Conservation (phyloP, 805 yeast species). For the Kodamaea lidongshanica region DNA sequence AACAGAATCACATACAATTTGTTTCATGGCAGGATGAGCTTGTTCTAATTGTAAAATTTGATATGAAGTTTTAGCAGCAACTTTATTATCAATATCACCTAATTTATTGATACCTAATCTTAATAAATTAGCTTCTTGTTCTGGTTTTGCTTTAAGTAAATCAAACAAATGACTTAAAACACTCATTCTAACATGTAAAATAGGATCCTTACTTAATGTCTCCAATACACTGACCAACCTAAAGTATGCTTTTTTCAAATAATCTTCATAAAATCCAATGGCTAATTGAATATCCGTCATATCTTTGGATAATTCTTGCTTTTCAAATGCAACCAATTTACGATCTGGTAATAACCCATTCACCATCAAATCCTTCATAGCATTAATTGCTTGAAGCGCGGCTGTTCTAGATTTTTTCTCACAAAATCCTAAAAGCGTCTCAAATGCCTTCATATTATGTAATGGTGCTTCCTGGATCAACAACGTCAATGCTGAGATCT, state of each 20-base stretch:
- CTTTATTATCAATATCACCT: constrained; percentile 89
- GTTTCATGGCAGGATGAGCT: constrained; percentile 94
- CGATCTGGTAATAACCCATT: constrained; percentile 84
- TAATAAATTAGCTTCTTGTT: constrained; percentile 89
- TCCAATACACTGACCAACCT: constrained; percentile 72
- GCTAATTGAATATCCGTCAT: constrained; percentile 49
- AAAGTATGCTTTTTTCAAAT: constrained; percentile 71
- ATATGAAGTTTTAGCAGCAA: constrained; percentile 82
- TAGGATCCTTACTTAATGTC: constrained; percentile 80
- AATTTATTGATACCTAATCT: constrained; percentile 87
- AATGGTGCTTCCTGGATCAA: constrained; percentile 92
- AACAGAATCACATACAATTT: constrained; percentile 69
- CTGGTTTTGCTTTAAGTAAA: constrained; percentile 79
- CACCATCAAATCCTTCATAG: constrained; percentile 80
- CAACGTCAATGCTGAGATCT: constrained; percentile 88
- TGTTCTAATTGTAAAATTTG: constrained; percentile 75
- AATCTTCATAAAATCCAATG: constrained; percentile 82
- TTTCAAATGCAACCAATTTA: constrained; percentile 71
- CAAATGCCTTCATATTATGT: constrained; percentile 80
- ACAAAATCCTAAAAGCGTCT: constrained; percentile 69
- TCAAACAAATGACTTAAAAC: constrained; percentile 74
- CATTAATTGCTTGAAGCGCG: constrained; percentile 82
- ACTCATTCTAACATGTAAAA: constrained; percentile 77
- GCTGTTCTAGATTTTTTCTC: constrained; percentile 91
- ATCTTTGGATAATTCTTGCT: constrained; percentile 50